phyloP scores from a whole-genome alignment of 371 early-diverging fungal genomes.

The Apophysomyces trapeziformis region DNA sequence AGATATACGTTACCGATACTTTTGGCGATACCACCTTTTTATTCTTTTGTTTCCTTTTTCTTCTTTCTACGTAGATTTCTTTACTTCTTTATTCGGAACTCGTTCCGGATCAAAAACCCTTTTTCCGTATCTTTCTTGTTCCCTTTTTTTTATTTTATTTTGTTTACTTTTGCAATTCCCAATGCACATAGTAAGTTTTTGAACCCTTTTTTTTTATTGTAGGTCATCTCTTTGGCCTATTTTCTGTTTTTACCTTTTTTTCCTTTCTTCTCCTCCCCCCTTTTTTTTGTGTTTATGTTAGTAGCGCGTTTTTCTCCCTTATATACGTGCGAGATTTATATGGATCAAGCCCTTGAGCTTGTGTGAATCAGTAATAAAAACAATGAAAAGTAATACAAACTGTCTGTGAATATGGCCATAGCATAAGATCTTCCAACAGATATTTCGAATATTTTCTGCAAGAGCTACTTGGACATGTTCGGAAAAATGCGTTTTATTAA shows the following conservation, averaged over 20 bases:
- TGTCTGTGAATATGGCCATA: background rate
- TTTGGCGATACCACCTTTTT: conserved; percentile 2
- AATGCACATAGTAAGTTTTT: conserved; percentile 13
- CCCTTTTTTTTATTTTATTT: background rate
- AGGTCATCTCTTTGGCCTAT: conserved; percentile 11
- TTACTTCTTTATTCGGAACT: conserved; percentile 10
- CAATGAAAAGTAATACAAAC: background rate
- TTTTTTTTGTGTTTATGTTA: conserved; percentile 7
- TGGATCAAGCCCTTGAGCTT: conserved; percentile 3
- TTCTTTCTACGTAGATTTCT: conserved; percentile 2
- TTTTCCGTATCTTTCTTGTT: conserved; percentile 2
- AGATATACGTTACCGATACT: background rate
- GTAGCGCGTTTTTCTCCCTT: conserved; percentile 7
- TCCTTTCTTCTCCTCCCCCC: background rate
- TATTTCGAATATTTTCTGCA: no score
- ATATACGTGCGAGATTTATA: conserved; percentile 7
- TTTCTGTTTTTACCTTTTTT: conserved; percentile 12
- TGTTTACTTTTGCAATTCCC: conserved; percentile 1
- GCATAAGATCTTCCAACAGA: no score
- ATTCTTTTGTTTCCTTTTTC: background rate
- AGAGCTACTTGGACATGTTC: no score
- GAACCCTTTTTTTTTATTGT: background rate
- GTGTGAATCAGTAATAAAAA: conserved; percentile 10
- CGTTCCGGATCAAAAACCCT: background rate
- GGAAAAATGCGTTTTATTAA: no score